phyloP scores from a whole-genome alignment of 2,329 filamentous ascomycete species.

The Apiospora malaysiana region DNA sequence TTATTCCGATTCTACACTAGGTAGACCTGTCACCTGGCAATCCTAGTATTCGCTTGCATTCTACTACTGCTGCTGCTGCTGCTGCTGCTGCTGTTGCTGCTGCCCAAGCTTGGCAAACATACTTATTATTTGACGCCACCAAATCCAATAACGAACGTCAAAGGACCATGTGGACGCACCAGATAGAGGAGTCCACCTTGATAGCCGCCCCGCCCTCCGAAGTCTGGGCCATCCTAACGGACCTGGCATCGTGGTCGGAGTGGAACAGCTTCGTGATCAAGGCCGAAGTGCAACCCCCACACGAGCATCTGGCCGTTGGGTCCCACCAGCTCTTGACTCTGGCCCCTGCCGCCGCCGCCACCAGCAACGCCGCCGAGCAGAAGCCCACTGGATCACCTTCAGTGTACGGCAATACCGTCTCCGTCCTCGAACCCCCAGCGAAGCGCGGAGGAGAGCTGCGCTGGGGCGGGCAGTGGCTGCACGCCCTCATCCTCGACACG shows the following conservation, averaged over 20 bases:
- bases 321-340: background rate
- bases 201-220: background rate
- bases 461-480: slow-evolving; percentile 1
- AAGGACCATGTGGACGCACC: background rate
- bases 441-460: background rate
- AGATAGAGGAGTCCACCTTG: slow-evolving; percentile 8
- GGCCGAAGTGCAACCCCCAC: background rate
- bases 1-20: no score
- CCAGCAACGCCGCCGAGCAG: background rate
- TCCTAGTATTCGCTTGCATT: no score
- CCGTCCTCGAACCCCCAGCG: background rate
- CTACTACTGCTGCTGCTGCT: no score
- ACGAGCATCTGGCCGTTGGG: background rate
- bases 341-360: background rate
- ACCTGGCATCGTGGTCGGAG: background rate
- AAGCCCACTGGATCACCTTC: background rate
- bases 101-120: no score
- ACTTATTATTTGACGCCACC: no score
- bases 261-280: slow-evolving; percentile 10
- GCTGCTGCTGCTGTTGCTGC: no score
- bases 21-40: no score
- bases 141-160: no score
- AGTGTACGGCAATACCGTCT: background rate
- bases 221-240: background rate
- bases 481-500: background rate